Conservation (phyloP, 2,329 filamentous ascomycete genomes). For the Aureobasidium sp. region DNA sequence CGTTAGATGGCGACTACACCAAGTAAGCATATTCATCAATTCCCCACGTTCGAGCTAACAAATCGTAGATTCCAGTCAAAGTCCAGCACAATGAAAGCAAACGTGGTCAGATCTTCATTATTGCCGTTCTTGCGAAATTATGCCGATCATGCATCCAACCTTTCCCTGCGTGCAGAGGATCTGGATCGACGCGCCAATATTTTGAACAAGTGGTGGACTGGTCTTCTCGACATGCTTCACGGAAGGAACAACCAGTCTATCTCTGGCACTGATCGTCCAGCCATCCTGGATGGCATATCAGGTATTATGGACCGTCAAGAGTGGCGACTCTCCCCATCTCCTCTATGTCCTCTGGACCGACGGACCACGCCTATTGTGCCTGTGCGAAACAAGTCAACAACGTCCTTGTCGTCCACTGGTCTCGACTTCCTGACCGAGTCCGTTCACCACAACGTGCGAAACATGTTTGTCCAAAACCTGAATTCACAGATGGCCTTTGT, state of each 20-base stretch:
- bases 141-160: constrained; percentile 59
- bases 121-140: constrained; percentile 72
- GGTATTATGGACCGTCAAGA: constrained; percentile 83
- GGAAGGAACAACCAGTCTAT: constrained; percentile 69
- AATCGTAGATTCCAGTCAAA: constrained; percentile 59
- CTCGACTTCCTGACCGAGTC: constrained; percentile 67
- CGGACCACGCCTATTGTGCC: constrained; percentile 42
- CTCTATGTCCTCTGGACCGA: constrained; percentile 56
- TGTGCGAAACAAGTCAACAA: constrained; percentile 45
- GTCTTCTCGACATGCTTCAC: constrained; percentile 72
- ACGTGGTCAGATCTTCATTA: constrained; percentile 63
- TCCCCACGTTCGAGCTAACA: constrained; percentile 14
- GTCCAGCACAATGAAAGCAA: constrained; percentile 65
- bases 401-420: constrained; percentile 53
- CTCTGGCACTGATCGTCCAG: constrained; percentile 74
- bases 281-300: constrained; percentile 69
- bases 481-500: constrained; percentile 77
- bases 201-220: constrained; percentile 86
- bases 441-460: constrained; percentile 79
- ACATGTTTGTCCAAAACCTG: constrained; percentile 77
- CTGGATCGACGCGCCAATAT: constrained; percentile 72
- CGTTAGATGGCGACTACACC: constrained; percentile 61
- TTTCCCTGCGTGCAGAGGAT: constrained; percentile 65
- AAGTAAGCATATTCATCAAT: constrained; percentile 43
- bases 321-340: constrained; percentile 69